These are phyloP conservation scores for Auricularia cornea DNA, from an alignment of 768 basidiomycete species.

Conservation along the genomic window DNA sequence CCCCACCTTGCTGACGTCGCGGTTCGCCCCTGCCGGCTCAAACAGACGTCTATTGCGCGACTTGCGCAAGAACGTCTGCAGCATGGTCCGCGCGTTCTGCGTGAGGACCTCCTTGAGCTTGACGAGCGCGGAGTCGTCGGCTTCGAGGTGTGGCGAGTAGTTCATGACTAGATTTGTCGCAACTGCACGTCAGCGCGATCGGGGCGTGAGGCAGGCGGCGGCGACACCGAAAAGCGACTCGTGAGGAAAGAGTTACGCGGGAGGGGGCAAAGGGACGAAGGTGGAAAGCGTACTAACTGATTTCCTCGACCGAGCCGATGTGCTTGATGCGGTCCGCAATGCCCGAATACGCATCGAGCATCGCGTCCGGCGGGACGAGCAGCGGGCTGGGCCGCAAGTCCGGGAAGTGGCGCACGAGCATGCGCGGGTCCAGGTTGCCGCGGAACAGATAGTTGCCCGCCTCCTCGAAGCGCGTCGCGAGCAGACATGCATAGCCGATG, in stretches of 20 bases:
- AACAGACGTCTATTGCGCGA: slow-evolving; percentile 36
- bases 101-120: slow-evolving; percentile 59
- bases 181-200: slow-evolving; percentile 64
- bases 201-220: slow-evolving; percentile 17
- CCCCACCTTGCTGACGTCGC: slow-evolving; percentile 3
- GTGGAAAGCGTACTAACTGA: slow-evolving; percentile 58
- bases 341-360: slow-evolving; percentile 66
- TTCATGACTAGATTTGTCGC: slow-evolving; percentile 83
- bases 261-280: slow-evolving; percentile 12
- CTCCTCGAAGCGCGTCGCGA: slow-evolving; percentile 75
- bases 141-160: slow-evolving; percentile 80
- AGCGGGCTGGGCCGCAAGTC: slow-evolving; percentile 57
- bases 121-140: slow-evolving; percentile 55
- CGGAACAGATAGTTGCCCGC: slow-evolving; percentile 71
- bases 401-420: slow-evolving; percentile 74
- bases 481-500: slow-evolving; percentile 70
- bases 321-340: slow-evolving; percentile 61
- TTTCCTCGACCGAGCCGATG: slow-evolving; percentile 66
- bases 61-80: slow-evolving; percentile 58
- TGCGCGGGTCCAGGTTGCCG: slow-evolving; percentile 76
- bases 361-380: slow-evolving; percentile 34
- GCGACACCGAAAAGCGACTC: slow-evolving; percentile 15
- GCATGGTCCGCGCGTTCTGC: slow-evolving; percentile 65
- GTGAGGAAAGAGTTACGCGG: slow-evolving; percentile 15
- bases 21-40: slow-evolving; percentile 4